Base-by-base conservation (phyloP, 768 basidiomycete species). In the Vishniacozyma victoriae region DNA sequence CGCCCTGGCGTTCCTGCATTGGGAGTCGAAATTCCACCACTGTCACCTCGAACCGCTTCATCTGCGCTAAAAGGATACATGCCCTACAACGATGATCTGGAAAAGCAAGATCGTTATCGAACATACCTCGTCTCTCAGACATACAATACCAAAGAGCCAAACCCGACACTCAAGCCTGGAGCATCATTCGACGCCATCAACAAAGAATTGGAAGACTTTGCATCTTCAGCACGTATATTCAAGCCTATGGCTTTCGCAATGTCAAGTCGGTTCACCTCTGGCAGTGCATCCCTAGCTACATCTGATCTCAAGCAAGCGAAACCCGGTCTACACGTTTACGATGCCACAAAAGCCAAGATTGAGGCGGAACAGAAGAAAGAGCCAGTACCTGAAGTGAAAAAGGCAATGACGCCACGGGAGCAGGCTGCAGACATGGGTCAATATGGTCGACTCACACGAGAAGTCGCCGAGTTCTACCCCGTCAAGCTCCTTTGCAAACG, bases 241-340 rank as follows among this genome's bases (percentile, higher is more conserved):
- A 89, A 89, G 60, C 95, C 95, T 0, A 81, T 92, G 57, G 80
- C 82, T 0, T 87, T 85, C 2, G 87, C 88, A 14, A 96, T 97
- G 87, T 89, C 90, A 0, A 85, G 82, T 18, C 79, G 93, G n/a
- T 97, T 97, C 71, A 89, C 86, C 4, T 85, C 81, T 48, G 87
- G 87, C 0, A 79, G 79, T 0, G 77, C 83, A 13, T 72, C 57
- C 4, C 41, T 66, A 5, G 64, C 69, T 11, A 54, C 53, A 1
- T 52, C 57, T 1, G 72, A 72, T 54, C 52, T 69, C 26, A 67
- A 68, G 35, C 64, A 72, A 45, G 67, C 72, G 7, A 67, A 67
- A 60, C 61, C 75, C 6, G 75, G 75, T 5, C 51, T 76, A 33
- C 69, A 72, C 45, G 58, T 73, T 27, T 71, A 69, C 16, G 79